phyloP scores from a whole-genome alignment of 768 basidiomycete genomes.

The Udeniomyces megalosporus region DNA sequence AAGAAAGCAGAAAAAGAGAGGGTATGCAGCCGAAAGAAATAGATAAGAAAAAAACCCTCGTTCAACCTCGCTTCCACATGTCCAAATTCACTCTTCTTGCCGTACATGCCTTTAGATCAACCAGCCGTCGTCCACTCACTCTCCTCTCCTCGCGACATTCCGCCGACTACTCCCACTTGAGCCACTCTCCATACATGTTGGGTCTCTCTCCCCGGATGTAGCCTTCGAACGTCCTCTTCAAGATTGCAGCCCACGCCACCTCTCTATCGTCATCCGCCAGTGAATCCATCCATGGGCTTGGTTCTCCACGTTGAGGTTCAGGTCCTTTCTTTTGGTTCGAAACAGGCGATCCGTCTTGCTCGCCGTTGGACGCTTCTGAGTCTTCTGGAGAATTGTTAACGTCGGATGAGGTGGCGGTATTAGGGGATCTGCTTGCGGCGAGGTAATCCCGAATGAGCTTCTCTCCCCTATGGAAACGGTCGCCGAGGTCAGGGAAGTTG shows the following conservation, averaged over 20 bases:
- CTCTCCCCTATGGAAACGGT: conserved; percentile 60
- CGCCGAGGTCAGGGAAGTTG: conserved; percentile 91
- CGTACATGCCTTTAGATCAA: not conserved
- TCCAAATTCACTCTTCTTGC: not conserved
- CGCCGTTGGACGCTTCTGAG: not conserved
- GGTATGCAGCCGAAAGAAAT: too few species aligned
- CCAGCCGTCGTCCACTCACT: not conserved
- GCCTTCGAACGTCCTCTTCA: conserved; percentile 89
- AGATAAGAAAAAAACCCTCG: too few species aligned
- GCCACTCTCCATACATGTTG: conserved; percentile 86
- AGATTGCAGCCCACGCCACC: conserved; percentile 77
- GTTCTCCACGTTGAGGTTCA: conserved; percentile 4
- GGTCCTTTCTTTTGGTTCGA: conserved; percentile 27
- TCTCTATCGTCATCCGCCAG: conserved; percentile 58
- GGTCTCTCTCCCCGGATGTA: conserved; percentile 80
- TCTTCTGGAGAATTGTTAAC: not conserved
- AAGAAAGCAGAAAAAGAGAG: too few species aligned
- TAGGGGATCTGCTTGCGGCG: conserved; percentile 16
- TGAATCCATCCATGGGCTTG: conserved; percentile 20
- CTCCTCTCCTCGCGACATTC: not conserved
- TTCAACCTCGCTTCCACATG: not conserved
- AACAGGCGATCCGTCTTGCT: conserved; percentile 30
- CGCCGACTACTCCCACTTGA: conserved; percentile 30
- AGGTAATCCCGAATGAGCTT: conserved; percentile 38
- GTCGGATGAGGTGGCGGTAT: conserved; percentile 10